Percentiles rank a stretch among this genome's conserved stretches.
Conservation (phyloP, 2,329 filamentous ascomycete genomes). For the Phoma sp. region DNA sequence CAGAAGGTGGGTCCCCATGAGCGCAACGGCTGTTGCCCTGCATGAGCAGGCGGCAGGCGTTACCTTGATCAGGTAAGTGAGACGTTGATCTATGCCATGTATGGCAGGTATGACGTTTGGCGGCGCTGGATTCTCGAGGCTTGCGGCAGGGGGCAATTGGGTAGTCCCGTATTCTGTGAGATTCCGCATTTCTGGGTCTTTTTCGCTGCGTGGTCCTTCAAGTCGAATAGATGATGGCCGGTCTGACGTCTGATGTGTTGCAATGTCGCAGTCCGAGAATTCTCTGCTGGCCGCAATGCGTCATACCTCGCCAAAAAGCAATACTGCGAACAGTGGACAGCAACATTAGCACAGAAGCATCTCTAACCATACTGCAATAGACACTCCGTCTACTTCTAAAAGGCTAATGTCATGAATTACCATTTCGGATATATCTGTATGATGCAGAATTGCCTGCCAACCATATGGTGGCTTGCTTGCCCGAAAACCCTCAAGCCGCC, state of each 20-base stretch:
- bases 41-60: conserved; percentile 16
- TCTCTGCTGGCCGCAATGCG: neutral
- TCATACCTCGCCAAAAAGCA: neutral
- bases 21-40: conserved; percentile 29
- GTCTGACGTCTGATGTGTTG: conserved; percentile 12
- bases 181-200: conserved; percentile 23
- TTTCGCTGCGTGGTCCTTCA: conserved; percentile 5
- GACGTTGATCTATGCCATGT: conserved; percentile 14
- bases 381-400: too few relatives aligned
- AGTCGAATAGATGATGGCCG: conserved; percentile 1
- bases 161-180: conserved; percentile 5
- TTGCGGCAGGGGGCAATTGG: conserved; percentile 18
- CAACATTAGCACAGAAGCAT: neutral
- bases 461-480: conserved; percentile 2
- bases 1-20: conserved; percentile 16
- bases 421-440: neutral
- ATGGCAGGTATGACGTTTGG: conserved; percentile 23
- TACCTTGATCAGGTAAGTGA: neutral
- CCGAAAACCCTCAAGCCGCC: neutral
- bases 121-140: conserved; percentile 2
- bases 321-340: neutral
- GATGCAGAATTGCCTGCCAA: neutral
- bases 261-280: neutral
- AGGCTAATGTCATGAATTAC: too few relatives aligned
- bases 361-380: too few relatives aligned